Evolutionary conservation across 1,139 yeast species (phyloP), one percentile per base, ranked within the genome.

Genomic region (Scheffersomyces titani): DNA sequence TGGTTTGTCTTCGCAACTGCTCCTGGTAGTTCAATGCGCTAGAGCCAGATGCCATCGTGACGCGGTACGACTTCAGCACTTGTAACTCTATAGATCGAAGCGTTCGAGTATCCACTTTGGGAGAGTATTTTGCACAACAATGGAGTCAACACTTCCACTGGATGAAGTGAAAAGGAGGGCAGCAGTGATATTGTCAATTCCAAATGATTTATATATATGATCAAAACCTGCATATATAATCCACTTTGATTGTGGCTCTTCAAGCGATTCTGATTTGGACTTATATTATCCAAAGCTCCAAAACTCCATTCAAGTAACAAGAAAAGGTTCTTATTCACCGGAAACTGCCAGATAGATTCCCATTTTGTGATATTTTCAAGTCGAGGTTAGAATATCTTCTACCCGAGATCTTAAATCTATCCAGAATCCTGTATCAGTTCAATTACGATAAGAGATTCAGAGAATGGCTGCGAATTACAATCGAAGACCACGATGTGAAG

Each of bases 1-100:
- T 77, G 36, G 70, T 70, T 60, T 76, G 81, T 40, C 81, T 65
- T 47, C 81, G 67, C 20, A 72, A 63, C 57, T 76, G 76, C 59
- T 80, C 83, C 55, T 74, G 78, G 60, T 76, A 77, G 58, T 65
- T 71, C 59, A 64, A 52, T 16, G 49, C 20, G 22, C 49, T 46
- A 22, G 49, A 46, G 24, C 24, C 49, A 20, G 49, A 46, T 30
- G 40, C 40, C 40, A 30, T 30, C 40, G 40, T 30, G 40, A 30
- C 40, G 9, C 40, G 40, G 13, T 30, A 30, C 40, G 40, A 30
- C 40, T 30, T 6, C 40, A 30, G 40, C 11, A 30, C 40, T 30
- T 30, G 40, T 16, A 30, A 30, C 11, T 30, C 40, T 13, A 30
- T 30, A 9, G 40, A 30, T 30, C 16, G 40, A 30, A 30, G 40